Percentiles rank a stretch among this genome's conserved stretches.
Conservation (phyloP, 805 yeast species). For the Kodamaea restingae region DNA sequence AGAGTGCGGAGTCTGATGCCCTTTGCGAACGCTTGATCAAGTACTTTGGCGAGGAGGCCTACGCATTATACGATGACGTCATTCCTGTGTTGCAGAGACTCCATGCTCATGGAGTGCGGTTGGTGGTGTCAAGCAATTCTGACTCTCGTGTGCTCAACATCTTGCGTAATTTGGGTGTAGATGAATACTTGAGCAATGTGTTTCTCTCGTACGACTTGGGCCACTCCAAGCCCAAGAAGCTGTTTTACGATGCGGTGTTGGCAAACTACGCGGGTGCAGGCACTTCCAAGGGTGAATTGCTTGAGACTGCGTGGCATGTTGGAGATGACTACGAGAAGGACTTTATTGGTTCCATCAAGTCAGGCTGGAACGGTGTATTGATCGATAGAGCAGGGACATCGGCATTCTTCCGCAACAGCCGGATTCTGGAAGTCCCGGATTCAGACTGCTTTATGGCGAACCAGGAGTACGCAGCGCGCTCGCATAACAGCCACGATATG, state of each 20-base stretch:
- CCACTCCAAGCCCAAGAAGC: slow-evolving; percentile 46
- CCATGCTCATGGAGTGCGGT: slow-evolving; percentile 24
- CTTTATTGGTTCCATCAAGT: slow-evolving; percentile 43
- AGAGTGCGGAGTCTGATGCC: slow-evolving; percentile 21
- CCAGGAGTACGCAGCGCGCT: slow-evolving; percentile 7
- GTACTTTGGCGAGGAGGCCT: slow-evolving; percentile 51
- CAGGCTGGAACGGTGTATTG: slow-evolving; percentile 62
- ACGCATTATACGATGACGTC: slow-evolving; percentile 52
- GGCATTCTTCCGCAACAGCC: slow-evolving; percentile 13
- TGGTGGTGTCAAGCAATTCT: slow-evolving; percentile 57
- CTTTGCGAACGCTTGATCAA: slow-evolving; percentile 44
- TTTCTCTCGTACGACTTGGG: slow-evolving; percentile 58
- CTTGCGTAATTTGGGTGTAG: slow-evolving; percentile 44
- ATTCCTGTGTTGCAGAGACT: slow-evolving; percentile 38
- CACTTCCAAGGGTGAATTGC: slow-evolving; percentile 11
- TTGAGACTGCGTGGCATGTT: slow-evolving; percentile 52
- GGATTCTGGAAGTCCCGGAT: slow-evolving; percentile 2
- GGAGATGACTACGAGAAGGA: slow-evolving; percentile 63
- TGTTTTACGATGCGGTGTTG: slow-evolving; percentile 42
- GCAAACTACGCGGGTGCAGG: slow-evolving; percentile 17
- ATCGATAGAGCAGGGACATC: slow-evolving; percentile 40
- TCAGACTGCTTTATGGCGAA: slow-evolving; percentile 11
- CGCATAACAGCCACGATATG: slow-evolving; percentile 12
- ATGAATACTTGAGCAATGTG: slow-evolving; percentile 38
- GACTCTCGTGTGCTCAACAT: slow-evolving; percentile 51